These are phyloP conservation scores for Eucalyptus pauciflora DNA, from an alignment of 345 rosid species.

Conservation along the genomic window DNA sequence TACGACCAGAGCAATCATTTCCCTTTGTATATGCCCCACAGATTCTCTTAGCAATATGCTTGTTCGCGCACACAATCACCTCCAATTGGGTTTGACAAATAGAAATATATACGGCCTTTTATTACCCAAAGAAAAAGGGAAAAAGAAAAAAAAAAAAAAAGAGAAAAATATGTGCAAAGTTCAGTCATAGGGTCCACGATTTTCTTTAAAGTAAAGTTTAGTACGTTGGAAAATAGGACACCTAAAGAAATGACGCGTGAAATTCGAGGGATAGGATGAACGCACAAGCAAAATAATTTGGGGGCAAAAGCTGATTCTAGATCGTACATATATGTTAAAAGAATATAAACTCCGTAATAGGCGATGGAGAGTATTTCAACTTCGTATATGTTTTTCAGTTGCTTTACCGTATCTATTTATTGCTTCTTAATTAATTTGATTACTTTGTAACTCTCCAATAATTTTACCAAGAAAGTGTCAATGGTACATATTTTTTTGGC, in stretches of 20 bases:
- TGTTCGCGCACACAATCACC: neutral
- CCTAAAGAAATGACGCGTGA: neutral
- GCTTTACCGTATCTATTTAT: neutral
- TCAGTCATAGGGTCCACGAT: neutral
- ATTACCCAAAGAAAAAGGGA: neutral
- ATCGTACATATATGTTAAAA: neutral
- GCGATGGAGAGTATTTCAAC: neutral
- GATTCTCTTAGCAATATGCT: neutral
- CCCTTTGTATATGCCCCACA: neutral
- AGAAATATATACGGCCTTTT: neutral
- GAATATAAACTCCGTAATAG: neutral
- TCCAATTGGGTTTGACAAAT: neutral
- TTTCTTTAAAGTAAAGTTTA: neutral
- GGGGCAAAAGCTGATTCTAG: neutral
- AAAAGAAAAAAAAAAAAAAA: neutral
- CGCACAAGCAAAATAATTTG: neutral
- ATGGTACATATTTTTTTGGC: neutral
- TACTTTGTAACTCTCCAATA: neutral
- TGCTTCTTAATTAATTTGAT: neutral
- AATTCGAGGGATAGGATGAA: neutral
- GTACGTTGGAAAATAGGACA: neutral
- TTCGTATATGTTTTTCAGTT: neutral
- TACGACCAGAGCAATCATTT: neutral
- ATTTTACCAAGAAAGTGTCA: neutral
- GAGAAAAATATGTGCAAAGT: neutral